phyloP scores from a whole-genome alignment of 495 filamentous ascomycete genomes.

The Penicillium tannophilum region DNA sequence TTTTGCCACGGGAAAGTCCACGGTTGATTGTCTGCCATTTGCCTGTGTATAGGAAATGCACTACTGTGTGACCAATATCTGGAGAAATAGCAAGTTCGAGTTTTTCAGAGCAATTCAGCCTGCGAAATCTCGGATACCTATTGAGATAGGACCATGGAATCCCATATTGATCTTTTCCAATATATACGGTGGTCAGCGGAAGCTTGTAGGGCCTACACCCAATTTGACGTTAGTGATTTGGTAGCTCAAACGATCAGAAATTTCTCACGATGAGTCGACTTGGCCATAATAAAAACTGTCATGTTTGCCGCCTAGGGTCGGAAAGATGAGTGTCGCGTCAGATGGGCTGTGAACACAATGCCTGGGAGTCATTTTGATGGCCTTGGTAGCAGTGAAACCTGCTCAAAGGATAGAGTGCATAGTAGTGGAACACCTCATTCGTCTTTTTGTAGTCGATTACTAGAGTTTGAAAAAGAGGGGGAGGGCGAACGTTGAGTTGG shows the following conservation, averaged over 20 bases:
- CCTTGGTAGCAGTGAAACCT: not conserved
- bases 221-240: not conserved
- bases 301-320: too few relatives aligned
- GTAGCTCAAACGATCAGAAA: not conserved
- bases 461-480: not conserved
- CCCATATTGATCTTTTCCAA: constrained; percentile 14
- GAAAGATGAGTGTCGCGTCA: too few relatives aligned
- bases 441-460: not conserved
- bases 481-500: not conserved
- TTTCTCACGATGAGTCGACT: not conserved
- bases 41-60: constrained; percentile 15
- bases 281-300: too few relatives aligned
- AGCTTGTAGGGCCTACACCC: not conserved
- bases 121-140: constrained; percentile 3
- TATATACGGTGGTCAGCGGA: not conserved
- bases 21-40: constrained; percentile 12
- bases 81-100: not conserved
- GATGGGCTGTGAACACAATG: not conserved
- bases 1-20: not conserved
- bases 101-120: too few relatives aligned
- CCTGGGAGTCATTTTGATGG: not conserved
- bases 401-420: too few relatives aligned
- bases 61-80: constrained; percentile 16
- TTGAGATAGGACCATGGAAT: constrained; percentile 11
- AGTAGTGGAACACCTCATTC: too few relatives aligned